Evolutionary conservation across 2,329 filamentous ascomycete genomes (phyloP).

Genomic region (Amauroascus niger): DNA sequence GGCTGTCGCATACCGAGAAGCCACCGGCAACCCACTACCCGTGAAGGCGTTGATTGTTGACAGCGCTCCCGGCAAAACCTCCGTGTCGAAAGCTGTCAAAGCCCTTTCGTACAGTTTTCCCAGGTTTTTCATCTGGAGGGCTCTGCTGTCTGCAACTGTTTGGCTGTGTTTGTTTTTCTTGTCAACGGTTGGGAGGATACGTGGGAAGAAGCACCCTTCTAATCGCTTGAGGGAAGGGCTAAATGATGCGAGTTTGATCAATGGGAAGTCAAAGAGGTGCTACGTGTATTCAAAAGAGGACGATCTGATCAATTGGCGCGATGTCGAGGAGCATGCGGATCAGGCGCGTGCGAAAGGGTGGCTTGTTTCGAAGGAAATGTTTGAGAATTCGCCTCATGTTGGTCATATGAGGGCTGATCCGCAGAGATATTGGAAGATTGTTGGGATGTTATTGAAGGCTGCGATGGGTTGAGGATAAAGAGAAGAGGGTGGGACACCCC

Average conservation of each 20-base stretch:
- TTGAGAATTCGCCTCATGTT: slow-evolving; percentile 32
- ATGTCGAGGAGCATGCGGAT: slow-evolving; percentile 32
- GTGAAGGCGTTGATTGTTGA: slow-evolving; percentile 39
- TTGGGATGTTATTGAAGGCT: slow-evolving; percentile 18
- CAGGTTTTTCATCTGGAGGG: slow-evolving; percentile 23
- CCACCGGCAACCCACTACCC: slow-evolving; percentile 30
- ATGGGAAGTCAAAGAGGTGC: slow-evolving; percentile 21
- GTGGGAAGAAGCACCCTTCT: slow-evolving; percentile 22
- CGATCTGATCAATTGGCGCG: slow-evolving; percentile 28
- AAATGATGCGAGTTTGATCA: slow-evolving; percentile 24
- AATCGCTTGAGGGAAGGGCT: slow-evolving; percentile 24
- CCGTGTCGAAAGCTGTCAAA: slow-evolving; percentile 21
- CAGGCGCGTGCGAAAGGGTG: slow-evolving; percentile 27
- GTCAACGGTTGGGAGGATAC: slow-evolving; percentile 18
- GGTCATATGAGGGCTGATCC: slow-evolving; percentile 33
- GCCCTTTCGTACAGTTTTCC: slow-evolving; percentile 33
- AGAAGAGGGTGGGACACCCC: no score
- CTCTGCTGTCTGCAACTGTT: slow-evolving; percentile 23
- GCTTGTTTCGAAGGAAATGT: slow-evolving; percentile 29
- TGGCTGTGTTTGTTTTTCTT: slow-evolving; percentile 21
- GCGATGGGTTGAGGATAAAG: not conserved
- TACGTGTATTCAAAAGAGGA: slow-evolving; percentile 36
- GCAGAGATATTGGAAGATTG: slow-evolving; percentile 33
- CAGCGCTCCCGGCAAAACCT: slow-evolving; percentile 36
- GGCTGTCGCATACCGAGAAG: slow-evolving; percentile 30